Evolutionary conservation across 768 basidiomycete species (phyloP), one percentile per base, ranked within the genome.

Genomic region (Hericium coralloides): DNA sequence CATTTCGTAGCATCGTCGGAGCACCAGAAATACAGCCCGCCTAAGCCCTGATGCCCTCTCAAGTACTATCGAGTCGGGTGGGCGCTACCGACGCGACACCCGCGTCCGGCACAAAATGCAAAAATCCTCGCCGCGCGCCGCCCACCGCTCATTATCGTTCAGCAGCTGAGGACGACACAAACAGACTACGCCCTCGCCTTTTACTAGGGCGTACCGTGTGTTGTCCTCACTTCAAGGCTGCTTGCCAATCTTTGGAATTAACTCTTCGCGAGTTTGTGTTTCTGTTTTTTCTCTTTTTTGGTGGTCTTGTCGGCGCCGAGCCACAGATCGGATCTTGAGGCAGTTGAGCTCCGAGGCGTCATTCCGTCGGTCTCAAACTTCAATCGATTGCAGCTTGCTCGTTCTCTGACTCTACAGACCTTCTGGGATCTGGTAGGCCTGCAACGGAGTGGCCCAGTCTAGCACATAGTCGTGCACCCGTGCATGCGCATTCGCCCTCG

Each of bases 121-220:
- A 18, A 18, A n/a, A 15, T n/a, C 12, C 8, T 45, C 15, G n/a
- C 9, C 18, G 5, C 43, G 43, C 17, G 17, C 6, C 18, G 7
- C n/a, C 10, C 10, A 8, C 43, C 18, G n/a, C 4, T 14, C 22
- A 20, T 2, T 1, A 22, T 3, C 0, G 2, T 9, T 8, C 12
- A 18, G 61, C 57, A 52, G 59, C 15, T 51, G 61, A 38, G 52
- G 54, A 45, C 47, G 47, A 26, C 22, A 55, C 59, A 60, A 60
- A 22, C 12, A 17, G 4, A 78, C 74, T 78, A 78, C 75, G 76
- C 80, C 79, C 80, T 81, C 79, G 78, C 80, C 79, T 81, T 81
- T 81, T 80, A 81, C 80, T 80, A 81, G 80, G 79, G 79, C 75
- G 75, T 78, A 79, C 80, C 74, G 79, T 80, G 78, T 77, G 67